Base-by-base conservation (phyloP, 2,329 filamentous ascomycete genomes). In the Coniosporium tulheliwenetii region DNA sequence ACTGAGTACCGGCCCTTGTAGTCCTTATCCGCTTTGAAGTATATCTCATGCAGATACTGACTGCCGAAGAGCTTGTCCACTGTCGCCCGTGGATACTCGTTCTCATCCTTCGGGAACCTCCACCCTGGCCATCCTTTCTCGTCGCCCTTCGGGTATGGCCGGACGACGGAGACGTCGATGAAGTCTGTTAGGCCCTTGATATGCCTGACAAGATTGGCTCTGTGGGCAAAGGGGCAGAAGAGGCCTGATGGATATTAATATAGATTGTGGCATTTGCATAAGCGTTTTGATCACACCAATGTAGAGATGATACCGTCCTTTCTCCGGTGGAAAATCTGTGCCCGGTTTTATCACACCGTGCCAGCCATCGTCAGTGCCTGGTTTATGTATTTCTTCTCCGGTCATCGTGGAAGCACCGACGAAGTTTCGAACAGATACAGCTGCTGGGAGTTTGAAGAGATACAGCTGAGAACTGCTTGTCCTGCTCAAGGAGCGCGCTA, bases 161-260 rank as follows among this genome's bases (percentile, higher is more conserved):
- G 72, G 1, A 81, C 75, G 3, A 79, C 61, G 1, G 71, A 75
- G 14, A 77, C 50, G 5, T 68, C 62, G 36, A 79, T 69, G 31
- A 71, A 59, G 9, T 66, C 55, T 30, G 69, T 61, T 2, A 80
- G 64, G 30, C 71, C 70, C 50, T 77, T 75, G 38, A 79, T 60
- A 38, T 75, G 64, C 5, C 73, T 64, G 8, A 74, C 62, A 9
- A 79, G 57, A 47, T 75, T 76, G 12, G 57, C 69, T 9, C 75
- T 67, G 50, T 79, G 76, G 2, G 76, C 75, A 47, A 78, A 79
- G 2, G 75, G 76, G 48, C 75, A 79, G 59, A 80, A 80, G 26
- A 78, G 65, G 14, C 74, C 70, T 66, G 49, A 39, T 13, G 2
- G 10, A 10, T 47, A 39, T 47, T 48, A n/a, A 47, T 43, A 30